Conservation (phyloP, 2,329 filamentous ascomycete genomes). For the Penicillium occitanis region DNA sequence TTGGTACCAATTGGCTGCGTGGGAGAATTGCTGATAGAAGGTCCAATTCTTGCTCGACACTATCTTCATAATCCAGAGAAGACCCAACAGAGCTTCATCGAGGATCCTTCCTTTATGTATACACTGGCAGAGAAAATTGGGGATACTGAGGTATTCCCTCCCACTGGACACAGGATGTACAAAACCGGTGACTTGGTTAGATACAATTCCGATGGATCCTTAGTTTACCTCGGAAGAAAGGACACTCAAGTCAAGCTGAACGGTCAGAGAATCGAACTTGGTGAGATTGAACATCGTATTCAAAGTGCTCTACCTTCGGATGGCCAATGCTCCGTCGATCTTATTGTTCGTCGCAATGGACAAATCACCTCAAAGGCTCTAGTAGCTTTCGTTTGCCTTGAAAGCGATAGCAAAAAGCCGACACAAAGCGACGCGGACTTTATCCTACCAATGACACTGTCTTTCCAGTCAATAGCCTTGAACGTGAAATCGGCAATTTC, state of each 20-base stretch:
- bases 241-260: constrained; percentile 44
- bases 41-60: constrained; percentile 41
- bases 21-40: constrained; percentile 45
- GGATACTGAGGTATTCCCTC: constrained; percentile 18
- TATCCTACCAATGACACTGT: constrained; percentile 12
- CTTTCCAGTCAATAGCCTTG: constrained; percentile 16
- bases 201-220: constrained; percentile 41
- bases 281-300: constrained; percentile 38
- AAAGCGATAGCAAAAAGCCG: constrained; percentile 25
- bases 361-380: constrained; percentile 10
- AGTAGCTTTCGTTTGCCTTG: constrained; percentile 20
- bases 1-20: constrained; percentile 45
- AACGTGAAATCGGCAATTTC: constrained; percentile 1
- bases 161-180: constrained; percentile 36
- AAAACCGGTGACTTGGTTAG: constrained; percentile 35
- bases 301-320: constrained; percentile 32
- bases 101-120: constrained; percentile 36
- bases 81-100: constrained; percentile 38
- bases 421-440: constrained; percentile 30
- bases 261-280: constrained; percentile 45
- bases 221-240: constrained; percentile 34
- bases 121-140: background rate
- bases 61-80: constrained; percentile 46
- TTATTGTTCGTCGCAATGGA: constrained; percentile 16
- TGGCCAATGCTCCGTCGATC: constrained; percentile 42